These are phyloP conservation scores for Clarireedia hainanense DNA, from an alignment of 2,329 filamentous ascomycete species.

Conservation along the genomic window DNA sequence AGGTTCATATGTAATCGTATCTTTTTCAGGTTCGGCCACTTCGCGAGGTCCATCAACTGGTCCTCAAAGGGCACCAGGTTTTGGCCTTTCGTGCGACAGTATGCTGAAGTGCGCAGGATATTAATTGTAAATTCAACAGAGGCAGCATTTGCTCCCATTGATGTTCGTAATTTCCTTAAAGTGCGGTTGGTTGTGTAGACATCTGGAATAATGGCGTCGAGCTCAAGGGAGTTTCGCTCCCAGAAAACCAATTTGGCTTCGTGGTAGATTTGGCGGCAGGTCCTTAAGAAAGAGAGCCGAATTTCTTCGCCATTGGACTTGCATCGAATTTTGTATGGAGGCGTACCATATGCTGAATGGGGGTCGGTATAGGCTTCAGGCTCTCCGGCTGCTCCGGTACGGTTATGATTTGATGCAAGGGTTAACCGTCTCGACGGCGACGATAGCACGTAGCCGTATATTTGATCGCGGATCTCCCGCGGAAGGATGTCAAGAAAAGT, in stretches of 20 bases:
- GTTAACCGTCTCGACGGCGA: slow-evolving; percentile 1
- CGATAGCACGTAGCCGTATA: slow-evolving; percentile 9
- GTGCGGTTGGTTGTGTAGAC: background rate
- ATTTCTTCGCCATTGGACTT: slow-evolving; percentile 4
- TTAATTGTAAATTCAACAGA: slow-evolving; percentile 7
- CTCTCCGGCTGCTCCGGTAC: background rate
- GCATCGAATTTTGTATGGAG: slow-evolving; percentile 5
- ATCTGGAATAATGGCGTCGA: slow-evolving; percentile 4
- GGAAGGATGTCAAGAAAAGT: slow-evolving; percentile 8
- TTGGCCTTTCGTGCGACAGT: background rate
- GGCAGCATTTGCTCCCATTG: slow-evolving; percentile 1
- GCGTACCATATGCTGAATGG: background rate
- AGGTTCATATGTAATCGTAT: slow-evolving; percentile 7
- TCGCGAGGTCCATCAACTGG: slow-evolving; percentile 4
- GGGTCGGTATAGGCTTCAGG: background rate
- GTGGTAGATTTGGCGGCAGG: slow-evolving; percentile 7
- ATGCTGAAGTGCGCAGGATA: slow-evolving; percentile 2
- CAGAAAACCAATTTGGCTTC: slow-evolving; percentile 7
- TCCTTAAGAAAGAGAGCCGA: slow-evolving; percentile 7
- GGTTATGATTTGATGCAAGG: background rate
- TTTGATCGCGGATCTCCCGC: slow-evolving; percentile 10
- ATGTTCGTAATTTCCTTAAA: slow-evolving; percentile 1
- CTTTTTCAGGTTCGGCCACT: slow-evolving; percentile 7
- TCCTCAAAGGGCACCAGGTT: slow-evolving; percentile 7
- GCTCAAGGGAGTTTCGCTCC: slow-evolving; percentile 6